Percentiles rank a stretch among this genome's conserved stretches.
Conservation (phyloP, 2,329 filamentous ascomycete genomes). For the Emericellopsis cladophorae region DNA sequence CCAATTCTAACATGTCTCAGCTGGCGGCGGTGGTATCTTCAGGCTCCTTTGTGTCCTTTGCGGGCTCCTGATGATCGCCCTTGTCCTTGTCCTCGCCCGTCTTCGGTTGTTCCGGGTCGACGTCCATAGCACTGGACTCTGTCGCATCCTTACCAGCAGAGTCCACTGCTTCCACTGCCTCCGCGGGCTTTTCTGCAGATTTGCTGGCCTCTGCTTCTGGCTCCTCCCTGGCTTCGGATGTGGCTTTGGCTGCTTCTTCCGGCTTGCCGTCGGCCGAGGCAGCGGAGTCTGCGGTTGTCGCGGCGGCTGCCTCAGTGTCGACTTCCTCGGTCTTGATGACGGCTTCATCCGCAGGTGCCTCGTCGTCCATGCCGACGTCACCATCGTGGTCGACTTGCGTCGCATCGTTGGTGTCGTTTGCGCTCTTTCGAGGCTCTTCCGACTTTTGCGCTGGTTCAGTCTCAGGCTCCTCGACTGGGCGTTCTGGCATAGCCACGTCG, state of each 20-base stretch:
- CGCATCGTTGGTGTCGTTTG: conserved; percentile 9
- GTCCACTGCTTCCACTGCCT: conserved; percentile 6
- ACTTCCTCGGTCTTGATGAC: conserved; percentile 26
- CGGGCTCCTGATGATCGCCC: background rate
- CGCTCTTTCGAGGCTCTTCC: conserved; percentile 5
- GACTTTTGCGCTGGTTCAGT: conserved; percentile 3
- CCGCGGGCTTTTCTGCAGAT: conserved; percentile 8
- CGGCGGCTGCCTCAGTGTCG: conserved; percentile 17
- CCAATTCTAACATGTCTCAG: too few relatives aligned
- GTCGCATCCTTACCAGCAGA: background rate
- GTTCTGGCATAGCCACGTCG: conserved; percentile 20
- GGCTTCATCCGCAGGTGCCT: conserved; percentile 16
- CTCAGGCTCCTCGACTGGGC: conserved; percentile 10
- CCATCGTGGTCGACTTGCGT: conserved; percentile 31
- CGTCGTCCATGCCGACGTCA: conserved; percentile 37
- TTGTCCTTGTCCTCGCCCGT: conserved; percentile 1
- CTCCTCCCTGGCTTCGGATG: conserved; percentile 14
- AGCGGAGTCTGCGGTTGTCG: conserved; percentile 11
- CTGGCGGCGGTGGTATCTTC: background rate
- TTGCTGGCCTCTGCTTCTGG: conserved; percentile 6
- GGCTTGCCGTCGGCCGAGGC: conserved; percentile 15
- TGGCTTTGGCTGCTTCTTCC: conserved; percentile 16
- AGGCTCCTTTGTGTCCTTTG: background rate
- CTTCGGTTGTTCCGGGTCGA: conserved; percentile 3
- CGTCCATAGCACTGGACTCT: conserved; percentile 4